Conservation (phyloP, 768 basidiomycete species). For the Leucosporidium creatinivorum region DNA sequence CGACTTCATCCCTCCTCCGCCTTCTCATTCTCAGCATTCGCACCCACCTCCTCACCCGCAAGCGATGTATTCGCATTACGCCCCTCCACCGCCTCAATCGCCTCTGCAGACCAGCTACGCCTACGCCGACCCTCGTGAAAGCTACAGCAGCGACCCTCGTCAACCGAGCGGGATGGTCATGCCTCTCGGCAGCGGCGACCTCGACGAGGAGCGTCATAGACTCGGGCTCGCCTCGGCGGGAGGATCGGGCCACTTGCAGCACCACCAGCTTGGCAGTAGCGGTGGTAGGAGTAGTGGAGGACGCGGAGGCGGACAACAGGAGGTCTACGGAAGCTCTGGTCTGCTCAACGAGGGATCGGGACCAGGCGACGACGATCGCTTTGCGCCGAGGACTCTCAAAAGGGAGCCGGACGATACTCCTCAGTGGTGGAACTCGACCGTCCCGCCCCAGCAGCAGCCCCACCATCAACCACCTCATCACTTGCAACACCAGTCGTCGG, state of each 20-base stretch:
- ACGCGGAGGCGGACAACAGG: too few species aligned
- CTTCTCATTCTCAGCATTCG: background rate
- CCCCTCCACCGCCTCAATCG: background rate
- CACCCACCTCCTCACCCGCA: background rate
- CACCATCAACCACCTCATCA: too few species aligned
- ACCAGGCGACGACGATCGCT: too few species aligned
- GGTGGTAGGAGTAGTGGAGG: too few species aligned
- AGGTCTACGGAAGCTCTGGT: too few species aligned
- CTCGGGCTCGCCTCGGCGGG: background rate
- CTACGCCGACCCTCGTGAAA: background rate
- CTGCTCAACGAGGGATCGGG: too few species aligned
- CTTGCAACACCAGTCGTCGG: too few species aligned
- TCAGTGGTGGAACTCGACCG: too few species aligned
- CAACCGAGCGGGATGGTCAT: constrained; percentile 2
- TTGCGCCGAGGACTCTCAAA: too few species aligned
- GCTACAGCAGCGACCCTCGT: background rate
- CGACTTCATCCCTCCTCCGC: background rate
- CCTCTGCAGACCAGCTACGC: background rate
- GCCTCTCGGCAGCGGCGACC: background rate
- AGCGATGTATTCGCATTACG: background rate
- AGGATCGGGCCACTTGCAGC: background rate
- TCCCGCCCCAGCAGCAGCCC: too few species aligned
- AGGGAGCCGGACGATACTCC: too few species aligned
- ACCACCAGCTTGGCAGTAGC: too few species aligned
- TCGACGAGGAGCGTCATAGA: background rate